phyloP scores from a whole-genome alignment of 768 basidiomycete species.

The Russula emetica region DNA sequence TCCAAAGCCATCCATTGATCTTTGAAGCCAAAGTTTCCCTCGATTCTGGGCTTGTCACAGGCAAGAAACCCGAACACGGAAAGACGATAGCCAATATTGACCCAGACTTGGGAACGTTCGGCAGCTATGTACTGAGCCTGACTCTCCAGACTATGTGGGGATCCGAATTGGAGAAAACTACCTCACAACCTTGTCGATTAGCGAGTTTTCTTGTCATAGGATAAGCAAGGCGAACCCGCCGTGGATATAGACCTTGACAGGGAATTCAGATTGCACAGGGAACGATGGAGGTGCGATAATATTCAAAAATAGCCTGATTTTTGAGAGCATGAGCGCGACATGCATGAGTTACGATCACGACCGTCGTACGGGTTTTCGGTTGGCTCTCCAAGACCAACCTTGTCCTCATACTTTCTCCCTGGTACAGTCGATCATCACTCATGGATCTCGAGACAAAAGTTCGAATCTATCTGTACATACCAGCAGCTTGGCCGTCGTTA shows the following conservation, averaged over 20 bases:
- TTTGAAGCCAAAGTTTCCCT: conserved; percentile 80
- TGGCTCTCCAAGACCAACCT: conserved; percentile 62
- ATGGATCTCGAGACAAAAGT: not conserved
- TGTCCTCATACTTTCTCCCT: conserved; percentile 52
- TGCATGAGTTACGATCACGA: not conserved
- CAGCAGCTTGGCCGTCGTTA: conserved; percentile 60
- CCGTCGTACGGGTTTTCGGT: conserved; percentile 61
- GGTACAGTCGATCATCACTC: not conserved
- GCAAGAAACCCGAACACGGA: conserved; percentile 77
- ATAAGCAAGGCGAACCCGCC: conserved; percentile 49
- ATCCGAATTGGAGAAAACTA: conserved; percentile 77
- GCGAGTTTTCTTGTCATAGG: not conserved
- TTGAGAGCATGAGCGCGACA: not conserved
- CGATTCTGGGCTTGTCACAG: conserved; percentile 52
- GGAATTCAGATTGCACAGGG: conserved; percentile 44
- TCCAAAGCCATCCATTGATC: conserved; percentile 76
- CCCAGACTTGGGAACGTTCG: conserved; percentile 63
- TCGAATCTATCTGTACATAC: conserved; percentile 32
- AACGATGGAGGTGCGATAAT: conserved; percentile 56
- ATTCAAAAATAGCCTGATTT: conserved; percentile 56
- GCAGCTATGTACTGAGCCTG: conserved; percentile 67
- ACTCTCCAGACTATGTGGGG: conserved; percentile 54
- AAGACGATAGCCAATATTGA: conserved; percentile 73
- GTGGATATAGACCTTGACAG: conserved; percentile 73
- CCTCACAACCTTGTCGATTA: not conserved